phyloP scores from a whole-genome alignment of 257 asterid genomes.

The Henckelia pumila region DNA sequence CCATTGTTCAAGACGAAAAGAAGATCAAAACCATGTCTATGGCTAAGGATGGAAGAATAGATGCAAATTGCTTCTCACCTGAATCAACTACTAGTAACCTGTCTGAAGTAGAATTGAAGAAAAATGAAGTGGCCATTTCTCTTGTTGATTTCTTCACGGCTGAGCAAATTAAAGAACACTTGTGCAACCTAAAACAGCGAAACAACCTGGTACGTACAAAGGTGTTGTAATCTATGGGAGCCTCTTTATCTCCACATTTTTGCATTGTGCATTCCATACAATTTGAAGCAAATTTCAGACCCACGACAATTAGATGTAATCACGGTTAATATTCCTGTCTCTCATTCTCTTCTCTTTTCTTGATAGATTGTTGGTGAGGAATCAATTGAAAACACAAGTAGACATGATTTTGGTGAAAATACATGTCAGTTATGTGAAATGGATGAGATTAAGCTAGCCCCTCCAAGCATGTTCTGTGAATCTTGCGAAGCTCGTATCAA shows the following conservation, averaged over 20 bases:
- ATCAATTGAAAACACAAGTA: slow-evolving; percentile 20
- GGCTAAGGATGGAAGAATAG: slow-evolving; percentile 22
- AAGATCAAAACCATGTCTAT: slow-evolving; percentile 26
- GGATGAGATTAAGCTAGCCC: slow-evolving; percentile 38
- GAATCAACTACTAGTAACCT: slow-evolving; percentile 23
- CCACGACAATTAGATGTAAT: slow-evolving; percentile 8
- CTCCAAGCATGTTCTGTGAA: slow-evolving; percentile 47
- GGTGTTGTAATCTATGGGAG: neutral
- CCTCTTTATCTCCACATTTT: neutral
- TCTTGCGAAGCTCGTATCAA: slow-evolving; percentile 45
- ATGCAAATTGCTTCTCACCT: slow-evolving; percentile 24
- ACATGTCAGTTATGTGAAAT: slow-evolving; percentile 56
- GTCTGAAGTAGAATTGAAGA: slow-evolving; percentile 27
- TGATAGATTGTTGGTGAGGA: slow-evolving; percentile 24
- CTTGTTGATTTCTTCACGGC: slow-evolving; percentile 58
- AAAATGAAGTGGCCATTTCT: slow-evolving; percentile 47
- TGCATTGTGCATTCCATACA: slow-evolving; percentile 5
- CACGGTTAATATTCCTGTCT: slow-evolving; percentile 4
- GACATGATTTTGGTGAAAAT: slow-evolving; percentile 29
- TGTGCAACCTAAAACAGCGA: slow-evolving; percentile 43
- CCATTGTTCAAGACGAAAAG: slow-evolving; percentile 22
- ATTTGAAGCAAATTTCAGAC: neutral
- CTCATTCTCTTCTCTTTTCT: slow-evolving; percentile 11
- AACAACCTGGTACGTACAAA: slow-evolving; percentile 43
- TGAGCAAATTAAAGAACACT: slow-evolving; percentile 55